phyloP scores from a whole-genome alignment of 352 stramenopile genomes.

The Phytophthora pluvialis region DNA sequence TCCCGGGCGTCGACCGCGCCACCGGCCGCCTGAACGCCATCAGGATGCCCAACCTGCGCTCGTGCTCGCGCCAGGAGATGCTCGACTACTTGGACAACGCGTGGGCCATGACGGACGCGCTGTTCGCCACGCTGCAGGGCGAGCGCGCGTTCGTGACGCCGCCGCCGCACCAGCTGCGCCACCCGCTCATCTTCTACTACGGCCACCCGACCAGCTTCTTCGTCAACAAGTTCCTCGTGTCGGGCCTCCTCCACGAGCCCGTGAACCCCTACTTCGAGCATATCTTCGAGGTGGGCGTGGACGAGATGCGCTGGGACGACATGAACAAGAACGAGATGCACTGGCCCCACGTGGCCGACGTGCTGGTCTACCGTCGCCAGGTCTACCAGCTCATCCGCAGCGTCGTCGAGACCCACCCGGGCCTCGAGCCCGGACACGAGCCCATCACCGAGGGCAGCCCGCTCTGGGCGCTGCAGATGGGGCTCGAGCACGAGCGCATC shows the following conservation, averaged over 20 bases:
- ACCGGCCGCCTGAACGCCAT: conserved; percentile 60
- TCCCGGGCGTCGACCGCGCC: conserved; percentile 55
- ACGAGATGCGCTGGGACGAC: conserved; percentile 99
- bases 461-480: conserved; percentile 96
- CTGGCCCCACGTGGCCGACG: conserved; percentile 92
- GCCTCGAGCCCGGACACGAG: conserved; percentile 74
- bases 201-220: conserved; percentile 96
- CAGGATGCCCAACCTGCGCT: conserved; percentile 85
- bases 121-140: conserved; percentile 93
- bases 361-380: conserved; percentile 92
- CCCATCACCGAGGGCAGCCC: conserved; percentile 84
- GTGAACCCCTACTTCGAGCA: conserved; percentile 96
- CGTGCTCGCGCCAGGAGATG: conserved; percentile 85
- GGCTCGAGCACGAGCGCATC: conserved; percentile 97
- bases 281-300: conserved; percentile 97
- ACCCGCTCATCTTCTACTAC: conserved; percentile 99
- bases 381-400: conserved; percentile 91
- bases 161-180: conserved; percentile 93
- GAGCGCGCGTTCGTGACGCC: conserved; percentile 91
- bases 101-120: conserved; percentile 94
- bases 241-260: conserved; percentile 86
- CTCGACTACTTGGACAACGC: conserved; percentile 97
- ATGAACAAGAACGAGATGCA: conserved; percentile 97
- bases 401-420: conserved; percentile 90
- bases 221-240: conserved; percentile 97